Base-by-base conservation (phyloP, 2,329 filamentous ascomycete genomes). In the Paecilomyces variotii region DNA sequence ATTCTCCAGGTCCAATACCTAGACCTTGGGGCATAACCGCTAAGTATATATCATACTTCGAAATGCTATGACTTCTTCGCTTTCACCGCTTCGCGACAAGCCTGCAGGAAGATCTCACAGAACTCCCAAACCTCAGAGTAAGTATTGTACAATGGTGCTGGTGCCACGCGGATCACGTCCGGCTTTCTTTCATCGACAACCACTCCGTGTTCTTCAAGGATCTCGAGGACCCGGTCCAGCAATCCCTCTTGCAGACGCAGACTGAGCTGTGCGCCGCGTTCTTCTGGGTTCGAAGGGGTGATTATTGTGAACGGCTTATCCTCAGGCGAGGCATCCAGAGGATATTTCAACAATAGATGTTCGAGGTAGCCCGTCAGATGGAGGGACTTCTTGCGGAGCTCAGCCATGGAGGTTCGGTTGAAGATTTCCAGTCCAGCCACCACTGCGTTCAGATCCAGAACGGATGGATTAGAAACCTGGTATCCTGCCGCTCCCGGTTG, bases 141-240 rank as follows among this genome's bases (percentile, higher is more conserved):
- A 0, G 83, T 85, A 67, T 93, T 93, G 74, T 96, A 96, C 64
- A 96, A 72, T 7, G 91, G 91, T 50, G 89, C 87, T 1, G 92
- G 91, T 1, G 91, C 90, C 1, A 95, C 85, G 1, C 91, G 80
- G 55, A 96, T 87, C 14, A 96, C 91, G 69, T 92, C 87, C 1
- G 92, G 91, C 72, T 89, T 90, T 60, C 91, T 80, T 80, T 94
- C 89, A 70, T 96, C 91, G 39, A 89, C 85, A 0, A 95, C 82
- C 2, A 94, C 85, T 0, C 87, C 89, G 1, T 83, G 81, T 11
- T 83, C 80, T 64, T 89, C 84, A 28, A 96, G 72, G 28, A 80
- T 80, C 51, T 78, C 76, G 60, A 85, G 80, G 2, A 95, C 84
- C 5, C 70, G 70, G n/a, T 93, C 89, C 57, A 96, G 74, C 56